Conservation (phyloP, 768 basidiomycete genomes). For the Tylopilus plumbeoviolaceoides region DNA sequence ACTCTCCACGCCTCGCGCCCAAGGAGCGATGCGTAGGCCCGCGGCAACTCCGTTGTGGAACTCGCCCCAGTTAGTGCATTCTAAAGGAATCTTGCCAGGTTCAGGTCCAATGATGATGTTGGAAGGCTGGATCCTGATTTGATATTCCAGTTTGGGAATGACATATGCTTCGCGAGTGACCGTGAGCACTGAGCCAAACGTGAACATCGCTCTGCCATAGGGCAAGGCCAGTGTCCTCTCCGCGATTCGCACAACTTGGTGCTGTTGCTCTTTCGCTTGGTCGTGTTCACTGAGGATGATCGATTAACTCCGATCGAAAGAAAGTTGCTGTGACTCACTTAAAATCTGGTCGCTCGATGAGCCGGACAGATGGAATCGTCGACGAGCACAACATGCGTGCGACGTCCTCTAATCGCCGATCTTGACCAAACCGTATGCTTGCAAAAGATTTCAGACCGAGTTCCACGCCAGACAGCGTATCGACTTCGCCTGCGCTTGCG, state of each 20-base stretch:
- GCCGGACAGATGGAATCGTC: slow-evolving; percentile 58
- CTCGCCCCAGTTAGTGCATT: slow-evolving; percentile 87
- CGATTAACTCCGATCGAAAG: not conserved
- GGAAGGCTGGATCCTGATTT: slow-evolving; percentile 68
- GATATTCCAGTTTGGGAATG: slow-evolving; percentile 77
- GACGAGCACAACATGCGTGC: slow-evolving; percentile 88
- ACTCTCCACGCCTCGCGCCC: slow-evolving; percentile 75
- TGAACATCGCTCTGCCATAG: slow-evolving; percentile 88
- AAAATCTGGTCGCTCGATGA: slow-evolving; percentile 63
- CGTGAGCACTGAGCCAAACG: slow-evolving; percentile 74
- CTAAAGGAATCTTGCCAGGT: slow-evolving; percentile 64
- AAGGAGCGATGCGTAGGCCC: slow-evolving; percentile 76
- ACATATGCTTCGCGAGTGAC: slow-evolving; percentile 75
- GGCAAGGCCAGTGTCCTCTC: slow-evolving; percentile 88
- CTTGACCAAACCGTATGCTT: slow-evolving; percentile 84
- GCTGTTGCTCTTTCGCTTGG: slow-evolving; percentile 80
- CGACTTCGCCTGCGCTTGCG: slow-evolving; percentile 51
- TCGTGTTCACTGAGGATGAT: slow-evolving; percentile 69
- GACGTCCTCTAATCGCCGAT: slow-evolving; percentile 87
- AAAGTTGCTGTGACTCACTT: slow-evolving; percentile 43
- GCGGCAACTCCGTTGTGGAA: slow-evolving; percentile 98
- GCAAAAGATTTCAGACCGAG: slow-evolving; percentile 70
- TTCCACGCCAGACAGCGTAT: slow-evolving; percentile 66
- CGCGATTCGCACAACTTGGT: slow-evolving; percentile 72
- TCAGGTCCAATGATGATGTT: slow-evolving; percentile 65